Evolutionary conservation across 306 rosid genomes (phyloP).

Genomic region (Trichosanthes truncata): DNA sequence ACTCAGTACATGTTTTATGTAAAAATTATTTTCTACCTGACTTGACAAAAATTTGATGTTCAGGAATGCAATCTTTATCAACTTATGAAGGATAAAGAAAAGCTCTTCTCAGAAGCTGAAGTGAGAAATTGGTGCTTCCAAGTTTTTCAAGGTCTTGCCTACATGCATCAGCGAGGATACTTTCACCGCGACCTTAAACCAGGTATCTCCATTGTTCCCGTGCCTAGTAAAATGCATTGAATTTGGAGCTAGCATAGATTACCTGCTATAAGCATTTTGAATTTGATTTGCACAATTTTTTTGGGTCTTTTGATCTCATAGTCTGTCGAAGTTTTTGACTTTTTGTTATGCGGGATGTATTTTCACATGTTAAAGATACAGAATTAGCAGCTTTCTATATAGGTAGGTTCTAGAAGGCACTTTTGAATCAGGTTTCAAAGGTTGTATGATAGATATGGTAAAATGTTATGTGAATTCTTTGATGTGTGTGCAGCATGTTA

Average conservation of each 20-base stretch:
- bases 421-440: not conserved
- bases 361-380: not conserved
- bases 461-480: not conserved
- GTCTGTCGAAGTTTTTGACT: not conserved
- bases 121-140: conserved; percentile 93
- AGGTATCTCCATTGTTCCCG: conserved; percentile 33
- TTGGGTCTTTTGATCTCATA: not conserved
- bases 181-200: conserved; percentile 99
- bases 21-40: not conserved
- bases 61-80: conserved; percentile 94
- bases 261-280: not conserved
- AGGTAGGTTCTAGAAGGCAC: not conserved
- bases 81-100: conserved; percentile 81
- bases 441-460: not conserved
- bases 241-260: not conserved
- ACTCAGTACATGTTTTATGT: not conserved
- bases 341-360: not conserved
- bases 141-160: conserved; percentile 95
- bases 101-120: conserved; percentile 73
- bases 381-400: not conserved
- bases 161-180: conserved; percentile 98
- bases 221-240: not conserved
- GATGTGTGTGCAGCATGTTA: not conserved
- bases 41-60: not conserved
- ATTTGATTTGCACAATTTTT: not conserved